Base-by-base conservation (phyloP, 345 rosid species). In the Geranium rotundifolium region DNA sequence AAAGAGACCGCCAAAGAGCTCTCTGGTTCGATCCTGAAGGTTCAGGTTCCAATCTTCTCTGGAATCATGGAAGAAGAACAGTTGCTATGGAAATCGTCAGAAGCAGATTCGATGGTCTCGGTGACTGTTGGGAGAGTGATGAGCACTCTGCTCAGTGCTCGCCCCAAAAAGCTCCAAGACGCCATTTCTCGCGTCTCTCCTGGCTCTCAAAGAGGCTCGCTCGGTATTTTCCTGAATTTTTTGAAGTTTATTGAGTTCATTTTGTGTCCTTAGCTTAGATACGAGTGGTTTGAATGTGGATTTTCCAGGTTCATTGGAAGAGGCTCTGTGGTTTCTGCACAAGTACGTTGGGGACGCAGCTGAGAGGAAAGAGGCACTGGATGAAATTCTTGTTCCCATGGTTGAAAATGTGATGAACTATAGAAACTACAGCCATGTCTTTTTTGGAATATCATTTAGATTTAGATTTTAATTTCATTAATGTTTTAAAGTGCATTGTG, bases 351-450 rank as follows among this genome's bases (percentile, higher is more conserved):
- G 68, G 71, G 91, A 88, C 49, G 82, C 77, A 1, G 78, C 75
- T 39, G 75, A 76, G 65, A 76, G 82, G 71, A 71, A 70, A 56
- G 82, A 76, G 56, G 41, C 62, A 1, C 59, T 85, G 77, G 84
- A 79, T 72, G 88, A 81, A 55, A 58, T 83, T 67, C 91, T 91
- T 56, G 70, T 86, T 68, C 96, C 98, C 29, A 72, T 91, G 54
- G 70, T 86, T 49, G 83, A 91, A 70, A 81, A 85, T 62, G 97
- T 91, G 58, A 7, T 46, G 3, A 7, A 46, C 3, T 46, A 9
- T 12, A 9, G 52, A 46, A 46, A 46, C 52, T 46, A 12, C 14
- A 14, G 3, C 52, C 10, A 46, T 46, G 8, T 46, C 14, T 46
- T 46, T 12, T 2, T 7, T 12, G 14, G 52, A 12, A 46, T 46